Conservation (phyloP, 2,329 filamentous ascomycete species). For the Thelonectria rubi region DNA sequence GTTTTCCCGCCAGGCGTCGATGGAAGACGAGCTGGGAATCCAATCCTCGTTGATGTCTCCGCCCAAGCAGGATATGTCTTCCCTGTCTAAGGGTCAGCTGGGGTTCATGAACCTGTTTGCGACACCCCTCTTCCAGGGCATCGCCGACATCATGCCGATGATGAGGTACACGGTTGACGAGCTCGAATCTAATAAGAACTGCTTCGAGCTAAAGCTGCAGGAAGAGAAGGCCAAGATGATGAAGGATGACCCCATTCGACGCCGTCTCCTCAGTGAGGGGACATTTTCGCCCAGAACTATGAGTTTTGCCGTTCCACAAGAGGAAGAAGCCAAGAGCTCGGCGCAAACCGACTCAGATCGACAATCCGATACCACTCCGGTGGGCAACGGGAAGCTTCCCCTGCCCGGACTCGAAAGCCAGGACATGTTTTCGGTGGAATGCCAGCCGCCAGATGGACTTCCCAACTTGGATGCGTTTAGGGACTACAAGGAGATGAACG, state of each 20-base stretch:
- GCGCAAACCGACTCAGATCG: constrained; percentile 32
- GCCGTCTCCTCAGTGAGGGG: constrained; percentile 50
- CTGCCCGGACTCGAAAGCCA: constrained; percentile 40
- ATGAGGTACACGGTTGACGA: constrained; percentile 88
- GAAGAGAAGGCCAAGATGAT: constrained; percentile 64
- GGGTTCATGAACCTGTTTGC: constrained; percentile 98
- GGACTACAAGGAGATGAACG: constrained; percentile 56
- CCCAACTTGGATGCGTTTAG: constrained; percentile 33
- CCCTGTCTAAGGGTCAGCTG: constrained; percentile 87
- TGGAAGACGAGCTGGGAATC: constrained; percentile 90
- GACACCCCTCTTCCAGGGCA: constrained; percentile 86
- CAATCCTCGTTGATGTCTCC: constrained; percentile 86
- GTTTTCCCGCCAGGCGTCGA: constrained; percentile 89
- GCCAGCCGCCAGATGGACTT: constrained; percentile 42
- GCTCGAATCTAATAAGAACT: constrained; percentile 76
- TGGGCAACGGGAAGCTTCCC: constrained; percentile 35
- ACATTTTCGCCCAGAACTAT: constrained; percentile 57
- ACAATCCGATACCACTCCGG: constrained; percentile 33
- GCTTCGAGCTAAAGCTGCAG: constrained; percentile 76
- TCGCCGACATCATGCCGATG: constrained; percentile 84
- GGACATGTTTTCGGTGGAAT: constrained; percentile 40
- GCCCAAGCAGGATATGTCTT: constrained; percentile 83
- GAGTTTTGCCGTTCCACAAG: constrained; percentile 49
- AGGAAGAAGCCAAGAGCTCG: constrained; percentile 39
- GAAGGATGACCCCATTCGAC: constrained; percentile 50